Percentiles rank a stretch among this genome's conserved stretches.
These are phyloP conservation scores for Colletotrichum euphorbiae DNA, from an alignment of 2,329 filamentous ascomycete genomes.

Conservation along the genomic window DNA sequence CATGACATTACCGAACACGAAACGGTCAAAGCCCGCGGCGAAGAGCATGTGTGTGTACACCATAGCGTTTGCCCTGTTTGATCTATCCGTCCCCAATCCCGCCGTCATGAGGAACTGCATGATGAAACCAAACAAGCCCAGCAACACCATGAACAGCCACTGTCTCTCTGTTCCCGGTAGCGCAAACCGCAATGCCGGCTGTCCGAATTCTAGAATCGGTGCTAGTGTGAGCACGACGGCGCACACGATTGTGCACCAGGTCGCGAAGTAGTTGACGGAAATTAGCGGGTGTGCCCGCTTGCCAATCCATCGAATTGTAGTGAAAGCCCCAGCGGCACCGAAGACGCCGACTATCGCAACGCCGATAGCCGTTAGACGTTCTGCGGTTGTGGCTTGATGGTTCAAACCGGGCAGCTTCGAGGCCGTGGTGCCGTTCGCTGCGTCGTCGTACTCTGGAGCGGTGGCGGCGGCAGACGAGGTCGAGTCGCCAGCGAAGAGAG, in stretches of 20 bases:
- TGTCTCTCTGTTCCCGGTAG: conserved; percentile 59
- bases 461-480: conserved; percentile 38
- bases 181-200: conserved; percentile 59
- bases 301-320: conserved; percentile 82
- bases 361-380: conserved; percentile 77
- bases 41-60: conserved; percentile 70
- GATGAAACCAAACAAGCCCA: conserved; percentile 81
- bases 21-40: conserved; percentile 63
- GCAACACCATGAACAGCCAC: conserved; percentile 74
- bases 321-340: conserved; percentile 80
- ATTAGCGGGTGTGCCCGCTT: conserved; percentile 84
- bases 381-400: conserved; percentile 64
- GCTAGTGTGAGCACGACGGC: conserved; percentile 67
- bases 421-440: conserved; percentile 32
- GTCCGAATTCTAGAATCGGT: conserved; percentile 56
- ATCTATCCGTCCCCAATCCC: conserved; percentile 78
- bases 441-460: conserved; percentile 31
- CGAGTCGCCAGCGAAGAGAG: conserved; percentile 58
- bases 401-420: conserved; percentile 46
- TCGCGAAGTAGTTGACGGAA: conserved; percentile 85
- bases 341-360: conserved; percentile 82
- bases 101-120: conserved; percentile 89
- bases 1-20: conserved; percentile 65
- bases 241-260: conserved; percentile 77
- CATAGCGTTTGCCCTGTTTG: conserved; percentile 68